Percentiles rank a stretch among this genome's conserved stretches.
These are phyloP conservation scores for Solanum gandarillasii DNA, from an alignment of 257 asterid genomes.

Conservation along the genomic window DNA sequence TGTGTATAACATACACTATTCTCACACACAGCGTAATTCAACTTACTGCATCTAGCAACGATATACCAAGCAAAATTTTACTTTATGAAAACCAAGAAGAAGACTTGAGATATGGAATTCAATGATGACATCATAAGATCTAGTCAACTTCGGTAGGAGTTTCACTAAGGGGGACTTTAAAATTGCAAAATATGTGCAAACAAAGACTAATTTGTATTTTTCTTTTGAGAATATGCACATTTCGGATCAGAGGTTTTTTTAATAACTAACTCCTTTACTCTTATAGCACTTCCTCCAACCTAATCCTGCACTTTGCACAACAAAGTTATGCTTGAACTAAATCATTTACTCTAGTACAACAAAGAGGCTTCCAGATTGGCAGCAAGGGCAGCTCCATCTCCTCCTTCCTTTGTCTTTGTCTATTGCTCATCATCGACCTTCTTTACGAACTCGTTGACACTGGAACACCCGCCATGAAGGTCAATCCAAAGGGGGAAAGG, in stretches of 20 bases:
- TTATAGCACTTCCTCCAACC: background rate
- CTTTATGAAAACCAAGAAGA: background rate
- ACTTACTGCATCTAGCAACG: background rate
- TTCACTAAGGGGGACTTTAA: background rate
- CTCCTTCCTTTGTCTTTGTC: background rate
- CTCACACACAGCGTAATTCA: background rate
- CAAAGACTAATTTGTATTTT: background rate
- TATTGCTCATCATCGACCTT: background rate
- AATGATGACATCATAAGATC: background rate
- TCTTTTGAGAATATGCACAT: background rate
- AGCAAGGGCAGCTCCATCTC: background rate
- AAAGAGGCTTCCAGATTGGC: background rate
- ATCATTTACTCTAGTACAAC: background rate
- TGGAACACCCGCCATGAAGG: background rate
- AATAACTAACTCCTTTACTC: background rate
- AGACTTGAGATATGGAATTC: background rate
- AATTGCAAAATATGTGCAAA: background rate
- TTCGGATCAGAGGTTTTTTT: background rate
- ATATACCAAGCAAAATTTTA: background rate
- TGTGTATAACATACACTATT: background rate
- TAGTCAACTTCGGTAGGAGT: background rate
- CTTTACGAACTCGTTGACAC: background rate
- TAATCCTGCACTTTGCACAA: background rate
- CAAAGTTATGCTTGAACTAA: background rate
- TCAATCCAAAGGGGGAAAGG: background rate